Evolutionary conservation across 1,139 yeast genomes (phyloP).

Genomic region (Chernovozyma sophiae-reginae): DNA sequence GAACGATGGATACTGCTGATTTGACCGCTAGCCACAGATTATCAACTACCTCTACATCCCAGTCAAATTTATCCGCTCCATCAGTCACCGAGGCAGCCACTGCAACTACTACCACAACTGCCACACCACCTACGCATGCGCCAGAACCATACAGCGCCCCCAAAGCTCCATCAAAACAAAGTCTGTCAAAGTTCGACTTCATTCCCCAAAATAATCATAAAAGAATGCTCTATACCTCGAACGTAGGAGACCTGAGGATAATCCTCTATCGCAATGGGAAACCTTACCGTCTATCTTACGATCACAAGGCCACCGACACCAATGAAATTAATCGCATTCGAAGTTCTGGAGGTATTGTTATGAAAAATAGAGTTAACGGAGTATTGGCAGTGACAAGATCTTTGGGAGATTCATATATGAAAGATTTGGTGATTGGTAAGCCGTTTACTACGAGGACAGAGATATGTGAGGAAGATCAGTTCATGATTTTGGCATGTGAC

Average conservation of each 20-base stretch:
- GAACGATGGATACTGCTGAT: not conserved
- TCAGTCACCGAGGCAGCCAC: not conserved
- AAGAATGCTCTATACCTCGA: constrained; percentile 85
- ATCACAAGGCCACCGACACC: constrained; percentile 87
- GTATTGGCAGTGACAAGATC: constrained; percentile 93
- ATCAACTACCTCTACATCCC: not conserved
- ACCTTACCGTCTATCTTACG: constrained; percentile 81
- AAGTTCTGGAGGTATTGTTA: constrained; percentile 77
- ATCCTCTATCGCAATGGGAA: constrained; percentile 70
- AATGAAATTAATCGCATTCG: constrained; percentile 74
- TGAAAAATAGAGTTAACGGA: constrained; percentile 93
- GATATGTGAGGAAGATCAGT: constrained; percentile 58
- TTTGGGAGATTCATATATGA: constrained; percentile 91
- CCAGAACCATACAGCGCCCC: not conserved
- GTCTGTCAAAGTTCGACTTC: constrained; percentile 33
- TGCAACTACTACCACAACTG: not conserved
- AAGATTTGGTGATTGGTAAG: constrained; percentile 80
- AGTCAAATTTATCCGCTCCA: constrained; percentile 1
- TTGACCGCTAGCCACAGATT: not conserved
- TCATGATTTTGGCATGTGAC: constrained; percentile 86
- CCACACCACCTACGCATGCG: not conserved
- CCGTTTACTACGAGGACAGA: constrained; percentile 93
- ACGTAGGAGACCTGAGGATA: constrained; percentile 91
- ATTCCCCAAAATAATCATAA: constrained; percentile 46
- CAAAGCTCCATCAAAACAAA: not conserved